Percentiles rank a stretch among this genome's conserved stretches.
Conservation (phyloP, 805 yeast genomes). For the Candida broadrunensis region DNA sequence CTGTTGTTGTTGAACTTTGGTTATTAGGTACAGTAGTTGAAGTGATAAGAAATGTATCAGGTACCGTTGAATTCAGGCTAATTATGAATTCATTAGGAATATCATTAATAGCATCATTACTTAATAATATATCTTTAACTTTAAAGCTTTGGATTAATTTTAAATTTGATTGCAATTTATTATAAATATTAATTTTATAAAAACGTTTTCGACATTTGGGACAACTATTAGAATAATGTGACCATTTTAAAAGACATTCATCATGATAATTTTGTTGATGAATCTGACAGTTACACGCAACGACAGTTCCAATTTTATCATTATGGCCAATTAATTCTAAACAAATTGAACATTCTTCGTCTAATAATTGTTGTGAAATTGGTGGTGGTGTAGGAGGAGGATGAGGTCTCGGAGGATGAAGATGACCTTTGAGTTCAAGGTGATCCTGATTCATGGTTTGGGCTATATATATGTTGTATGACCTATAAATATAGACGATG, state of each 20-base stretch:
- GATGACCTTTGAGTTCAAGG: too few species aligned
- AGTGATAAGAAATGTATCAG: neutral
- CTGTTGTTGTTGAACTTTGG: neutral
- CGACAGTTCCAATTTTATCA: slow-evolving; percentile 21
- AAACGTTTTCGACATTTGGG: slow-evolving; percentile 58
- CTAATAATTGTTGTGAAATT: neutral
- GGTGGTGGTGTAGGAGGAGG: neutral
- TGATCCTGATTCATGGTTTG: too few species aligned
- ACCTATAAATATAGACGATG: too few species aligned
- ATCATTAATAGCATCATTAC: slow-evolving; percentile 33
- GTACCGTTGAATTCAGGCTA: slow-evolving; percentile 3
- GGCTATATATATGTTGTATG: too few species aligned
- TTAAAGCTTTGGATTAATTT: slow-evolving; percentile 6
- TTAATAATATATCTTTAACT: slow-evolving; percentile 29
- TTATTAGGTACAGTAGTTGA: neutral
- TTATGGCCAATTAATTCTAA: slow-evolving; percentile 29
- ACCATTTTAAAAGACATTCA: slow-evolving; percentile 57
- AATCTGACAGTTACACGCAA: slow-evolving; percentile 32
- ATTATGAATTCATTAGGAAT: slow-evolving; percentile 37
- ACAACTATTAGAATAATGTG: slow-evolving; percentile 52
- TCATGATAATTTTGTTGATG: slow-evolving; percentile 52
- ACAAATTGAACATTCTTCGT: slow-evolving; percentile 58
- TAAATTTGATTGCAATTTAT: slow-evolving; percentile 3
- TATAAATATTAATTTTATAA: slow-evolving; percentile 31
- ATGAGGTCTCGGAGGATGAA: neutral